Evolutionary conservation across 202 grass and related monocot species (phyloP), one percentile per base, ranked within the genome.

Genomic region (Brachypodium distachyon): DNA sequence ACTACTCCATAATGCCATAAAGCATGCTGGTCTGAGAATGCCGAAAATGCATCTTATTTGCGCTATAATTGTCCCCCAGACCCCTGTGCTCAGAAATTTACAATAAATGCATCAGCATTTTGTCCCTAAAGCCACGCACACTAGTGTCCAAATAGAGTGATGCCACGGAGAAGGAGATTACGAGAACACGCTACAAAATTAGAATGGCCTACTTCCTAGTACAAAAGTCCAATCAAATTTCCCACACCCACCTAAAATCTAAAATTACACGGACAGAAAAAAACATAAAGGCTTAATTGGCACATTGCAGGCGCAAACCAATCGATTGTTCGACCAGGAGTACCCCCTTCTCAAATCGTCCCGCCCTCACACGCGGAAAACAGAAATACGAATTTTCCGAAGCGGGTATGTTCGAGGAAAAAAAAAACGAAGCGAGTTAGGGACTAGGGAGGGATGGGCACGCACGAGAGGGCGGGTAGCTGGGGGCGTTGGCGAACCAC

Each of bases 381-480:
- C 12, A 58, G 43, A 39, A n/a, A 28, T 0, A 7, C 10, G 22
- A 54, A 69, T 67, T 9, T 11, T 9, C 22, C 1, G 42, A 75
- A 44, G 9, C 21, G 12, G 9, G 19, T 1, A 23, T n/a, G n/a
- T n/a, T n/a, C n/a, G 8, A 4, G 49, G 22, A 1, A 3, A 21
- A 9, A 19, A 52, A 23, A 52, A 7, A 52, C 4, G 49, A 19
- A 23, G 1, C n/a, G 19, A 7, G 49, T n/a, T n/a, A 0, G 1
- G n/a, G 18, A 49, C 18, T 18, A 19, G 5, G 46, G 46, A 41
- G 25, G 33, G 25, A n/a, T 7, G 26, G 44, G 43, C 12, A 84
- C 92, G 67, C 84, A 99, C 96, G 96, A 16, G 89, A 99, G 43
- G 96, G 92, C 23, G 96, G 96, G 78, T 91, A 96, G 80, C 90